phyloP scores from a whole-genome alignment of 208 protist genomes.

The Strigomonas galati region DNA sequence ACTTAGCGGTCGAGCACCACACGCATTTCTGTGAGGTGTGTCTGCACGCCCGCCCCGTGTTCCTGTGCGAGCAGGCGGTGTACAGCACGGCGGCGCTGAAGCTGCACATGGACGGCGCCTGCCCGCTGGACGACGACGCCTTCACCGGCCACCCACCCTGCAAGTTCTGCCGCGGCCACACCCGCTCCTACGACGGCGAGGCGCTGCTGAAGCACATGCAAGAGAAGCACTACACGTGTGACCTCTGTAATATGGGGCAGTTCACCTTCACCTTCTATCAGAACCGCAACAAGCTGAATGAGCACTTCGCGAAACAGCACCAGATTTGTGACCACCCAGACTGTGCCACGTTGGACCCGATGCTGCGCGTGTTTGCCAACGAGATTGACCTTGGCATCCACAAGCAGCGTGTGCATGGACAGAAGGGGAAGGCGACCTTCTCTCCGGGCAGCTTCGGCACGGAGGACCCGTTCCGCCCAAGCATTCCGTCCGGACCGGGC shows the following conservation, averaged over 20 bases:
- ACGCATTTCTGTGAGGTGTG: conserved; percentile 76
- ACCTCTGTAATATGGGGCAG: conserved; percentile 80
- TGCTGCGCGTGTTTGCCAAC: conserved; percentile 79
- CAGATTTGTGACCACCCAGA: conserved; percentile 85
- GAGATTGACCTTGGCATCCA: conserved; percentile 80
- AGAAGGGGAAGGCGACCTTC: conserved; percentile 35
- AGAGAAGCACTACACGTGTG: conserved; percentile 85
- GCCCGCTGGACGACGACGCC: conserved; percentile 44
- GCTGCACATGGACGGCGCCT: conserved; percentile 63
- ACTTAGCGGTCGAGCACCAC: conserved; percentile 64
- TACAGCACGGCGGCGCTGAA: conserved; percentile 47
- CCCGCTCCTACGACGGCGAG: conserved; percentile 79
- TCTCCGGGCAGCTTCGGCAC: conserved; percentile 15
- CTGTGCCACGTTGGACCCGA: conserved; percentile 67
- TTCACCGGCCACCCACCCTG: conserved; percentile 87
- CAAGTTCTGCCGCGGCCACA: conserved; percentile 57
- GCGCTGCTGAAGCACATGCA: conserved; percentile 86
- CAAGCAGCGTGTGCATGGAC: conserved; percentile 71
- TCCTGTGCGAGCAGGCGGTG: conserved; percentile 83
- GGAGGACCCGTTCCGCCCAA: background rate
- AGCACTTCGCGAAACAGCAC: conserved; percentile 74
- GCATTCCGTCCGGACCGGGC: background rate
- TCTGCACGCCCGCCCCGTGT: conserved; percentile 58
- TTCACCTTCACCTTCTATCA: conserved; percentile 85
- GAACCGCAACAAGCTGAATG: conserved; percentile 63